Evolutionary conservation across 371 early-diverging fungal species (phyloP).

Genomic region (Apophysomyces ossiformis): DNA sequence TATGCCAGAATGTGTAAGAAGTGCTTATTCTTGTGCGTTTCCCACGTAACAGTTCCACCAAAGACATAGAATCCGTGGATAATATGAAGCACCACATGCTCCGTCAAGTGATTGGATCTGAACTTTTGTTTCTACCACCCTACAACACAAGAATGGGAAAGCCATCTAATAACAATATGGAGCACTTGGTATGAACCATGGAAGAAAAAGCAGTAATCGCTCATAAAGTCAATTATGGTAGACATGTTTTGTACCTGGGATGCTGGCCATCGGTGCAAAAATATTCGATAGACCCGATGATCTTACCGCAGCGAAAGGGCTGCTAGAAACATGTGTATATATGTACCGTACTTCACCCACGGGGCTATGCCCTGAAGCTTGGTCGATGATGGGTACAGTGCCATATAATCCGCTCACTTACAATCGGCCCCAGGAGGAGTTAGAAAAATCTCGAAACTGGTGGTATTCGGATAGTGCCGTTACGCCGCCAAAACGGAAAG

Average conservation of each 20-base stretch:
- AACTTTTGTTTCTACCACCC: constrained; percentile 49
- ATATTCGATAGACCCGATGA: constrained; percentile 55
- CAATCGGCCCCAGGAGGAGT: constrained; percentile 23
- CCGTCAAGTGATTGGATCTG: constrained; percentile 42
- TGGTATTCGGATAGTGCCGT: constrained; percentile 25
- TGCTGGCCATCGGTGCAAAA: constrained; percentile 68
- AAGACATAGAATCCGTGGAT: constrained; percentile 52
- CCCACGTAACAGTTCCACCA: not conserved
- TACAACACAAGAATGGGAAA: constrained; percentile 32
- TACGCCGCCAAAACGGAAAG: not conserved
- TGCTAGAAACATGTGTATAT: constrained; percentile 64
- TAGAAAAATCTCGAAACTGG: constrained; percentile 30
- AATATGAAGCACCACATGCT: constrained; percentile 60
- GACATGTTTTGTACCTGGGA: constrained; percentile 77
- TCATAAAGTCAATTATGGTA: constrained; percentile 13
- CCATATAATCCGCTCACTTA: constrained; percentile 36
- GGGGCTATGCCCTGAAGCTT: constrained; percentile 63
- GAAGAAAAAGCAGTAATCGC: not conserved
- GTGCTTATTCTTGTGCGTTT: constrained; percentile 18
- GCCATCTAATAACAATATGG: constrained; percentile 43
- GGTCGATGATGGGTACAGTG: constrained; percentile 27
- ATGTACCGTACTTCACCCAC: constrained; percentile 59
- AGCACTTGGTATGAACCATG: constrained; percentile 49
- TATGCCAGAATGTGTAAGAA: constrained; percentile 63
- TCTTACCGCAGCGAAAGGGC: constrained; percentile 45